Conservation (phyloP, 2,329 filamentous ascomycete genomes). For the Zasmidium citrigriseum region DNA sequence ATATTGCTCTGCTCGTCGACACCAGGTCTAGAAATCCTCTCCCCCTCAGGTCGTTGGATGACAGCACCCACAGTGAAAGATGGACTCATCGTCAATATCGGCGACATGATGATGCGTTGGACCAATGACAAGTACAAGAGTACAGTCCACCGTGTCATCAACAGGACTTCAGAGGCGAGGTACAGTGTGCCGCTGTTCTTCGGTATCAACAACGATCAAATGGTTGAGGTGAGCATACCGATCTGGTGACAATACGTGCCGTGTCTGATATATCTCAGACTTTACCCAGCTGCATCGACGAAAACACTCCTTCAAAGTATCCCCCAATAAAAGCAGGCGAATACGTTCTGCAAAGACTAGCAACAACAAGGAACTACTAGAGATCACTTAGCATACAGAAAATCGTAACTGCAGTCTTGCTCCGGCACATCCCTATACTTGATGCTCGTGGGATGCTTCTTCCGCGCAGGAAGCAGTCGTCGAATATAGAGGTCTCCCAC, state of each 20-base stretch:
- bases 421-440: constrained; percentile 39
- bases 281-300: constrained; percentile 38
- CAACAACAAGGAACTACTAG: constrained; percentile 10
- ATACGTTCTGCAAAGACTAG: constrained; percentile 40
- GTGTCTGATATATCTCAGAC: constrained; percentile 24
- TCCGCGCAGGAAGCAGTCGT: constrained; percentile 36
- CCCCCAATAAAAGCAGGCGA: constrained; percentile 39
- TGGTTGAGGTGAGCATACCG: constrained; percentile 31
- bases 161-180: constrained; percentile 41
- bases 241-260: neutral
- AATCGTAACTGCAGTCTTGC: constrained; percentile 32
- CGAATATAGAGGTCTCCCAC: constrained; percentile 36
- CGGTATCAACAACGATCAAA: constrained; percentile 39
- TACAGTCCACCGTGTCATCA: constrained; percentile 50
- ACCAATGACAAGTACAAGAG: constrained; percentile 45
- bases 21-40: constrained; percentile 26
- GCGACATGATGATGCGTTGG: constrained; percentile 53
- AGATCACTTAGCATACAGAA: constrained; percentile 17
- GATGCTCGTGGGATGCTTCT: constrained; percentile 41
- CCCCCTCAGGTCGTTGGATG: constrained; percentile 44
- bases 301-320: constrained; percentile 35
- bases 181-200: constrained; percentile 53
- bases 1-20: constrained; percentile 3
- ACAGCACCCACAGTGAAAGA: constrained; percentile 45
- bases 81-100: constrained; percentile 52